Conservation (phyloP, 169 alveolate species). For the Plasmodium billcollinsi region DNA sequence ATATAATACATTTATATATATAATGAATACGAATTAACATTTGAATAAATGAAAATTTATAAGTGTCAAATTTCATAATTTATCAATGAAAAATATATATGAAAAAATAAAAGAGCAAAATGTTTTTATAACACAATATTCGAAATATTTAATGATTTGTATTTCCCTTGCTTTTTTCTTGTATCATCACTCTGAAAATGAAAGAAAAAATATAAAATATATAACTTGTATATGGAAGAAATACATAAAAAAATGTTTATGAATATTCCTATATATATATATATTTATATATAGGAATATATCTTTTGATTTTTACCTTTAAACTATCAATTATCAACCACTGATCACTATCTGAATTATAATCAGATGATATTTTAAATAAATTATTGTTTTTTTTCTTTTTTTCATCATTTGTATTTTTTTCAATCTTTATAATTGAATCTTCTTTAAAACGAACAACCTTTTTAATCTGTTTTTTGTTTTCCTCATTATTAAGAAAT, state of each 20-base stretch:
- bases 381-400: slow-evolving; percentile 26
- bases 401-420: slow-evolving; percentile 31
- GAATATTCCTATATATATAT: neutral
- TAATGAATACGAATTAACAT: too few species aligned
- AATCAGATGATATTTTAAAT: slow-evolving; percentile 36
- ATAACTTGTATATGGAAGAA: too few species aligned
- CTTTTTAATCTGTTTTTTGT: slow-evolving; percentile 20
- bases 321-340: slow-evolving; percentile 76
- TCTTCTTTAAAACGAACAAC: slow-evolving; percentile 71
- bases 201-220: slow-evolving; percentile 6
- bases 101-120: too few species aligned
- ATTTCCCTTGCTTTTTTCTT: slow-evolving; percentile 26
- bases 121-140: slow-evolving; percentile 41
- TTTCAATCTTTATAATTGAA: neutral
- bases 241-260: neutral
- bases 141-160: slow-evolving; percentile 31
- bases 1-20: too few species aligned
- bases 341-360: slow-evolving; percentile 64
- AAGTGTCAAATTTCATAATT: too few species aligned
- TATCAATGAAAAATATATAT: too few species aligned
- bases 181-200: slow-evolving; percentile 33
- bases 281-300: neutral
- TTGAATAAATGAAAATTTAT: too few species aligned
- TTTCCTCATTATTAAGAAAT: slow-evolving; percentile 36
- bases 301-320: slow-evolving; percentile 40